Evolutionary conservation across 2,329 filamentous ascomycete species (phyloP).

Genomic region (Exophiala dermatitidis): DNA sequence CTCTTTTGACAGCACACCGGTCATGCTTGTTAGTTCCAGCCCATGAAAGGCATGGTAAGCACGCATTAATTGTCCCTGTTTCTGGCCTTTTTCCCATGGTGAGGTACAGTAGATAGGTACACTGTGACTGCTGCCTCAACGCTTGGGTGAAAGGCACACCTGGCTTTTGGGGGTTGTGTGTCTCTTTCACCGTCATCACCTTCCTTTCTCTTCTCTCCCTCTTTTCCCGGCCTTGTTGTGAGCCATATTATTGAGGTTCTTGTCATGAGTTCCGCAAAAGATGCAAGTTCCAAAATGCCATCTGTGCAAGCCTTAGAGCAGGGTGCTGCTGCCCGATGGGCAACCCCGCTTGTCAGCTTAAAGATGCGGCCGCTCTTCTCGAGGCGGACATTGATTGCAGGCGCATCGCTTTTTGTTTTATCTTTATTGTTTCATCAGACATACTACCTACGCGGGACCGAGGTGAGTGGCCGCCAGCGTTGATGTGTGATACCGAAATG

Average conservation of each 20-base stretch:
- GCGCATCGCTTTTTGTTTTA: background rate
- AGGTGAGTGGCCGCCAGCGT: background rate
- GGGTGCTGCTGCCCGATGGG: background rate
- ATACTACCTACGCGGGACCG: conserved; percentile 1
- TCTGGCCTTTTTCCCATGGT: background rate
- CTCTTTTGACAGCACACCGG: background rate
- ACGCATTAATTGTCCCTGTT: background rate
- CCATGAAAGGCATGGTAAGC: too few species aligned
- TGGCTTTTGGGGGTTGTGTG: too few species aligned
- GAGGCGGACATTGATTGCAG: background rate
- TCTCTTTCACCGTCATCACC: background rate
- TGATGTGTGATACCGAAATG: background rate
- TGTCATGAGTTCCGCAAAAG: background rate
- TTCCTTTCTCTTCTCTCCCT: background rate
- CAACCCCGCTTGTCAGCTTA: background rate
- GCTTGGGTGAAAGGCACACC: too few species aligned
- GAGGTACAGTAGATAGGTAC: background rate
- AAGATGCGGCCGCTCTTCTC: conserved; percentile 1
- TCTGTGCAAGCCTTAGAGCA: background rate
- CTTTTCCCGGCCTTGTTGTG: background rate
- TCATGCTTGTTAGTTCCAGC: background rate
- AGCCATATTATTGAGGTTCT: background rate
- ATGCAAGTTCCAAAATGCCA: background rate
- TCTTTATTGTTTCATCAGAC: conserved; percentile 3
- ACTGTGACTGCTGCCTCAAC: too few species aligned